Percentiles rank a stretch among this genome's conserved stretches.
phyloP scores from a whole-genome alignment of 2,329 filamentous ascomycete species.

The Calonectria pseudoreteaudii region DNA sequence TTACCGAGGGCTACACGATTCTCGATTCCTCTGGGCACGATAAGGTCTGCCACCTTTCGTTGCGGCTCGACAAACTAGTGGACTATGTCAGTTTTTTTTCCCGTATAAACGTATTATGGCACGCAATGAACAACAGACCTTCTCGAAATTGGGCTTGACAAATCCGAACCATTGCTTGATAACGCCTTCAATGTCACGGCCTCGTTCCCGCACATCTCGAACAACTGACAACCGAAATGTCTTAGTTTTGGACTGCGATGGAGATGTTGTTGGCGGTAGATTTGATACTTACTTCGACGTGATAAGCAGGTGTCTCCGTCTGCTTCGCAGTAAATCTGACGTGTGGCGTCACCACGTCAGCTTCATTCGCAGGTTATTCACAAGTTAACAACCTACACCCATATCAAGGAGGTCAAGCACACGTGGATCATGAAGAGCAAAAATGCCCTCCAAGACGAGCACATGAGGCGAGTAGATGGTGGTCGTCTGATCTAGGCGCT shows the following conservation, averaged over 20 bases:
- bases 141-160: slow-evolving; percentile 97
- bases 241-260: slow-evolving; percentile 3
- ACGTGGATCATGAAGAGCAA: slow-evolving; percentile 89
- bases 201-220: slow-evolving; percentile 89
- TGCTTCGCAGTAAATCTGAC: slow-evolving; percentile 92
- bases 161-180: slow-evolving; percentile 98
- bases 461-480: slow-evolving; percentile 97
- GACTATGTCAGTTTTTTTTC: slow-evolving; percentile 25
- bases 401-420: slow-evolving; percentile 91
- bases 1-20: slow-evolving; percentile 90
- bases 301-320: slow-evolving; percentile 95
- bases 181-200: slow-evolving; percentile 91
- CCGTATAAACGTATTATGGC: background rate
- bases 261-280: background rate
- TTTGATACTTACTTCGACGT: slow-evolving; percentile 74
- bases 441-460: slow-evolving; percentile 93
- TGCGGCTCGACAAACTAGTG: slow-evolving; percentile 89
- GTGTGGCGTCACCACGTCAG: slow-evolving; percentile 21
- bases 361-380: background rate
- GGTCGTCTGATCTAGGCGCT: slow-evolving; percentile 81
- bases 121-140: slow-evolving; percentile 53
- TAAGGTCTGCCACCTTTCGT: slow-evolving; percentile 90
- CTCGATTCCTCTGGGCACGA: slow-evolving; percentile 93
- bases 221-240: slow-evolving; percentile 66
- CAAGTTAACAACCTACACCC: slow-evolving; percentile 66